Conservation (phyloP, 2,329 filamentous ascomycete genomes). For the Teratosphaeria gauchensis region DNA sequence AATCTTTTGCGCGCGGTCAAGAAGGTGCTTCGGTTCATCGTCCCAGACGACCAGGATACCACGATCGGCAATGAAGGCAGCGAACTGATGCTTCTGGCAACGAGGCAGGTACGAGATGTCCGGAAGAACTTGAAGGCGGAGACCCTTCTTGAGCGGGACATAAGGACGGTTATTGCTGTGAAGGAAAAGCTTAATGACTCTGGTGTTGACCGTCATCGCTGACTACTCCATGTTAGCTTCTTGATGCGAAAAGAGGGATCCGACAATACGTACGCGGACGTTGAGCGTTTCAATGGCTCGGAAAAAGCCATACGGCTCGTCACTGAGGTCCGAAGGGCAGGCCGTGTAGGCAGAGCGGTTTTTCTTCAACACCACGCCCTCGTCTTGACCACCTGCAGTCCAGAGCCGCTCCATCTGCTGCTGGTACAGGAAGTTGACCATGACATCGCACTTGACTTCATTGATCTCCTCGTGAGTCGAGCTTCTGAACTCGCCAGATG, state of each 20-base stretch:
- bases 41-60: conserved; percentile 55
- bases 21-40: conserved; percentile 48
- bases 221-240: conserved; percentile 35
- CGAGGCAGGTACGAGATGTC: conserved; percentile 47
- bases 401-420: conserved; percentile 50
- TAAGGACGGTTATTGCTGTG: conserved; percentile 41
- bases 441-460: conserved; percentile 51
- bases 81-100: conserved; percentile 56
- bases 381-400: conserved; percentile 38
- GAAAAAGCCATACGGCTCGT: conserved; percentile 41
- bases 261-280: conserved; percentile 38
- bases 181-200: conserved; percentile 53
- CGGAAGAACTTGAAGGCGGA: conserved; percentile 53
- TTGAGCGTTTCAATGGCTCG: conserved; percentile 43
- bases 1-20: conserved; percentile 43
- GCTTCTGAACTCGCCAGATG: conserved; percentile 29
- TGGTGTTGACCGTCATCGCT: conserved; percentile 59
- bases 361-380: conserved; percentile 49
- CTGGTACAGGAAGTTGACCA: conserved; percentile 55
- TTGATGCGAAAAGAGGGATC: background rate
- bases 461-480: conserved; percentile 35
- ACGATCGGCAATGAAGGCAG: conserved; percentile 53
- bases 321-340: conserved; percentile 38
- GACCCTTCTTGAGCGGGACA: conserved; percentile 49
- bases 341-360: conserved; percentile 41